These are phyloP conservation scores for Syncephalastrum monosporum DNA, from an alignment of 371 early-diverging fungal species.

Conservation along the genomic window DNA sequence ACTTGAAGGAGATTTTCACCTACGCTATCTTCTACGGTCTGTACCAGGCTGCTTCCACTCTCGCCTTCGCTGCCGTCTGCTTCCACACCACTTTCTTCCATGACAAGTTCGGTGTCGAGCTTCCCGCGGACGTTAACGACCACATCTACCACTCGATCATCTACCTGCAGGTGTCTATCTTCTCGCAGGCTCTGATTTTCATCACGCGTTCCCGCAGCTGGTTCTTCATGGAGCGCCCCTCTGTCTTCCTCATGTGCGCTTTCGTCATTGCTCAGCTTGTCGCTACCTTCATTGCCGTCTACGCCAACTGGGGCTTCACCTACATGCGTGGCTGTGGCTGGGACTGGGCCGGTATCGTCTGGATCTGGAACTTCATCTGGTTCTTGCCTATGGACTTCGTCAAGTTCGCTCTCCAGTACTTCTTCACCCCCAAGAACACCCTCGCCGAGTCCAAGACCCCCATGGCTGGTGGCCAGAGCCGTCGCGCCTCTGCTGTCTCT, in stretches of 20 bases:
- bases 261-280: constrained; percentile 59
- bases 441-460: constrained; percentile 33
- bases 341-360: constrained; percentile 64
- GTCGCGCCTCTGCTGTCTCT: constrained; percentile 49
- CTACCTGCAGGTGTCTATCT: constrained; percentile 59
- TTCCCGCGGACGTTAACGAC: constrained; percentile 36
- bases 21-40: constrained; percentile 48
- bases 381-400: constrained; percentile 71
- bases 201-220: constrained; percentile 62
- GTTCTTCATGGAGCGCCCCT: constrained; percentile 60
- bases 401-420: constrained; percentile 68
- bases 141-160: constrained; percentile 53
- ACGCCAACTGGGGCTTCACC: constrained; percentile 64
- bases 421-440: constrained; percentile 56
- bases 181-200: constrained; percentile 63
- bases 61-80: constrained; percentile 39
- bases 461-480: constrained; percentile 32
- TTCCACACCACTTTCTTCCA: constrained; percentile 40
- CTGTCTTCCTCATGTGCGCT: constrained; percentile 49
- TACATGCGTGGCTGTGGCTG: constrained; percentile 57
- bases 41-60: constrained; percentile 45
- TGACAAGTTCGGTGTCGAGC: constrained; percentile 36
- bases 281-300: constrained; percentile 61
- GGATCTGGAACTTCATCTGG: constrained; percentile 82
- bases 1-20: constrained; percentile 47